phyloP scores from a whole-genome alignment of 257 asterid species.

The Solanum microdontum region DNA sequence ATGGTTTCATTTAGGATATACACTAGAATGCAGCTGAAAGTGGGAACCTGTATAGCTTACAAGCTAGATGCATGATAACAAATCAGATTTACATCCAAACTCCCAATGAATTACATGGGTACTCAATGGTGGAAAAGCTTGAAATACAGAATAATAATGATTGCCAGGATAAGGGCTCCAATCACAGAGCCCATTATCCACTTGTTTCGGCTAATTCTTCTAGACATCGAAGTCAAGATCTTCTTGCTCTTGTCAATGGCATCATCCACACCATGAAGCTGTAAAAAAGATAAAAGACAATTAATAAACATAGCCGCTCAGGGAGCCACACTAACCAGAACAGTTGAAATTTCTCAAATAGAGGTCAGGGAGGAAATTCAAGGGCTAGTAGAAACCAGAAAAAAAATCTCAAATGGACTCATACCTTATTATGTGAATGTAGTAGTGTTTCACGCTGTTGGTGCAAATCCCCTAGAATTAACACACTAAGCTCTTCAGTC shows the following conservation, averaged over 20 bases:
- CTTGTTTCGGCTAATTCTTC: conserved; percentile 79
- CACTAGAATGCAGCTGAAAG: not conserved
- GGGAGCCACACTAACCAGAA: not conserved
- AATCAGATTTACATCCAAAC: not conserved
- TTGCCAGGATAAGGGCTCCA: conserved; percentile 65
- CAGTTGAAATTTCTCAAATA: not conserved
- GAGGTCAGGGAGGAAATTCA: not conserved
- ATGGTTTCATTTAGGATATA: not conserved
- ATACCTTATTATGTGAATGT: conserved; percentile 70
- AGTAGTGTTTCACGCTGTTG: conserved; percentile 91
- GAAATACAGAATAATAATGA: conserved; percentile 55
- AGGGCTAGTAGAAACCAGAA: not conserved
- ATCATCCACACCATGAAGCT: conserved; percentile 91
- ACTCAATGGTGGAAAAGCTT: conserved; percentile 37
- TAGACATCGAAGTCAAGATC: conserved; percentile 73
- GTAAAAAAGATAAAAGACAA: conserved; percentile 8
- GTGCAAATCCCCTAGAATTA: conserved; percentile 83
- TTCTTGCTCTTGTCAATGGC: conserved; percentile 87
- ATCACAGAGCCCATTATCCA: conserved; percentile 71
- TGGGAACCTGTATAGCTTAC: not conserved
- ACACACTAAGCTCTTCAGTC: conserved; percentile 83
- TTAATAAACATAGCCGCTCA: not conserved
- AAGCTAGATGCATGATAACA: not conserved
- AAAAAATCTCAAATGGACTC: not conserved
- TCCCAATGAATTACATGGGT: not conserved